Conservation (phyloP, 768 basidiomycete species). For the Termitomyces sp. region DNA sequence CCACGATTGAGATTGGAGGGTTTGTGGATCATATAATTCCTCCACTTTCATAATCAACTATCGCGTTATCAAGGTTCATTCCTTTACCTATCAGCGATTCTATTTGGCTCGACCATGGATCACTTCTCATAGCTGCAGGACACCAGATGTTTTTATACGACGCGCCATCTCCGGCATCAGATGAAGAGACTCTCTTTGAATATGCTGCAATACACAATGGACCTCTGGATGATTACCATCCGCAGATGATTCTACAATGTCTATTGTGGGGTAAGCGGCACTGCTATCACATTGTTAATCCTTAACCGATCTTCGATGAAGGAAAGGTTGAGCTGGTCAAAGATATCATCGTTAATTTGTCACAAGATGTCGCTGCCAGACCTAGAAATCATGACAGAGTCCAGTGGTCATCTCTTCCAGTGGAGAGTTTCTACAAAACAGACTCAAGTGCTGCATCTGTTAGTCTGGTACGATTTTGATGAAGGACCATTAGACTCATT, state of each 20-base stretch:
- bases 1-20: conserved; percentile 65
- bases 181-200: conserved; percentile 62
- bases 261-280: conserved; percentile 72
- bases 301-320: conserved; percentile 22
- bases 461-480: neutral
- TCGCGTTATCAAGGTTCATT: conserved; percentile 48
- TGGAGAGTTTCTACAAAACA: conserved; percentile 51
- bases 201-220: conserved; percentile 81
- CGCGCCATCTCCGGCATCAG: conserved; percentile 27
- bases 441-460: conserved; percentile 19
- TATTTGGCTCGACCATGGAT: conserved; percentile 85
- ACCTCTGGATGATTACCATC: conserved; percentile 88
- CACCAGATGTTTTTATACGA: conserved; percentile 83
- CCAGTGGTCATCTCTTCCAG: conserved; percentile 47
- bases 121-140: conserved; percentile 75
- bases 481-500: neutral
- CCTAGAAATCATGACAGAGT: conserved; percentile 17
- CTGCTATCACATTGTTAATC: neutral
- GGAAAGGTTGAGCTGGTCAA: conserved; percentile 86
- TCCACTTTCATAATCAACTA: neutral
- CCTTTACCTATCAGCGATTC: conserved; percentile 82
- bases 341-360: conserved; percentile 68
- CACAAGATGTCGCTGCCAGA: conserved; percentile 30
- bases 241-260: conserved; percentile 89
- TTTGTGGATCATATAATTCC: conserved; percentile 28